A percentile compares a stretch with the other conserved stretches of the same genome.
These are phyloP conservation scores for Boletus smithii DNA, from an alignment of 1,284 basidiomycete species.

Conservation along the genomic window DNA sequence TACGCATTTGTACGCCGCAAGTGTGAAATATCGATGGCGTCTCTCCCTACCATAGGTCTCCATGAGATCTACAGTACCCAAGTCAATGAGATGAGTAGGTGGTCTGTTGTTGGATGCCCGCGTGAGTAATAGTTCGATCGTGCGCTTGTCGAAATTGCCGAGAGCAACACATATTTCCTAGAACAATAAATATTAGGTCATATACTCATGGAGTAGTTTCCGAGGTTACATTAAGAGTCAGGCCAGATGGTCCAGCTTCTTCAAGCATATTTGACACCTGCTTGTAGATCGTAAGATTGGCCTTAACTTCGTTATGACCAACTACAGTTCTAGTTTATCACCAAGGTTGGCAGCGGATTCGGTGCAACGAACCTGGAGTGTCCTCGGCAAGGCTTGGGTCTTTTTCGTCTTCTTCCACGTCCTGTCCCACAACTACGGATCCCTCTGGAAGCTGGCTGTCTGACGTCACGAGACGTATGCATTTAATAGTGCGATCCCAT, in stretches of 20 bases:
- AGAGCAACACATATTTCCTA: slow-evolving; percentile 68
- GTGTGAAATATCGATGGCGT: slow-evolving; percentile 73
- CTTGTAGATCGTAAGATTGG: slow-evolving; percentile 65
- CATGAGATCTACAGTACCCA: slow-evolving; percentile 62
- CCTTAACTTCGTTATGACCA: slow-evolving; percentile 42
- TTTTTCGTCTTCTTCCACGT: slow-evolving; percentile 43
- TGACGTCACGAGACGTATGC: slow-evolving; percentile 53
- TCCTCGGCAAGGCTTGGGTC: slow-evolving; percentile 30
- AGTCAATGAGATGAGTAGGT: slow-evolving; percentile 66
- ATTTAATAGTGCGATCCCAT: slow-evolving; percentile 49
- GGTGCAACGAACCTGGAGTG: slow-evolving; percentile 12
- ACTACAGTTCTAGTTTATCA: slow-evolving; percentile 15
- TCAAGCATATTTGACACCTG: slow-evolving; percentile 72
- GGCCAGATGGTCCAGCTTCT: slow-evolving; percentile 58
- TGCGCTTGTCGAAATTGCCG: slow-evolving; percentile 71
- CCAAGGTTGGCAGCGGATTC: not conserved
- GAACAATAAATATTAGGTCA: slow-evolving; percentile 13
- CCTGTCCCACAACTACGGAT: slow-evolving; percentile 34
- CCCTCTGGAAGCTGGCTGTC: slow-evolving; percentile 36
- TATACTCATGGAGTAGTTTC: slow-evolving; percentile 4
- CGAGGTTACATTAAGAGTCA: slow-evolving; percentile 62
- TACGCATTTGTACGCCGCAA: slow-evolving; percentile 55
- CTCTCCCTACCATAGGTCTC: slow-evolving; percentile 79
- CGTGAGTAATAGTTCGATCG: slow-evolving; percentile 70
- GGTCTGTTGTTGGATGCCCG: slow-evolving; percentile 62